Base-by-base conservation (phyloP, 305 asterid species). In the Salvia sclarea region DNA sequence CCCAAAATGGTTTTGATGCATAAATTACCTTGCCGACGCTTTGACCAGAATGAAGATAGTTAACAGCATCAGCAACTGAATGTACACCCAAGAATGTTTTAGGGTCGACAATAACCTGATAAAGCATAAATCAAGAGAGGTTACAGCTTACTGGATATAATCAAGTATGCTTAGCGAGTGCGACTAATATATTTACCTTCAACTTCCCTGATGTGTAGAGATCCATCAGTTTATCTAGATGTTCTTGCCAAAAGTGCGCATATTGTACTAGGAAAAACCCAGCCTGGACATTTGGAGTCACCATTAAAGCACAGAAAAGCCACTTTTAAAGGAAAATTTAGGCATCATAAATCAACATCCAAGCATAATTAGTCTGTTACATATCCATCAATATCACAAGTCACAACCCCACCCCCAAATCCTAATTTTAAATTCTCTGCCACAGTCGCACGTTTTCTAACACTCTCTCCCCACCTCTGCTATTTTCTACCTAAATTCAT, bases 21-120 rank as follows among this genome's bases (percentile, higher is more conserved):
- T 11, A 11, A 64, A 7, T 21, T 87, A 94, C 98, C 96, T 93
- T 93, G 83, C 98, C 98, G 6, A 90, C 80, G 75, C 98, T 93
- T 78, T 79, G 82, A 61, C 98, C 98, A 49, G 98, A 91, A 75
- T 91, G 96, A 65, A 93, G 97, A 85, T 93, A 70, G 56, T 91
- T 87, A 8, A 93, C 97, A 54, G 97, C 98, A 80, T 93, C 96
- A 66, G 92, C 90, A 78, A 87, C 96, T 12, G 96, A 88, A 69
- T 77, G 83, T 66, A 88, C 57, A 11, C 98, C 98, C 69, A 75
- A 22, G 78, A 93, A 93, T 31, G 61, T 68, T 72, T 87, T 93
- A 10, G 96, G 97, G 74, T 93, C 98, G 45, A 93, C 21, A 16
- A 74, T 80, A 52, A 93, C 79, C 98, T 93, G 76, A 54, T 12